Evolutionary conservation across 1,139 yeast species (phyloP).

Genomic region (Trichomonascaceae sp.): DNA sequence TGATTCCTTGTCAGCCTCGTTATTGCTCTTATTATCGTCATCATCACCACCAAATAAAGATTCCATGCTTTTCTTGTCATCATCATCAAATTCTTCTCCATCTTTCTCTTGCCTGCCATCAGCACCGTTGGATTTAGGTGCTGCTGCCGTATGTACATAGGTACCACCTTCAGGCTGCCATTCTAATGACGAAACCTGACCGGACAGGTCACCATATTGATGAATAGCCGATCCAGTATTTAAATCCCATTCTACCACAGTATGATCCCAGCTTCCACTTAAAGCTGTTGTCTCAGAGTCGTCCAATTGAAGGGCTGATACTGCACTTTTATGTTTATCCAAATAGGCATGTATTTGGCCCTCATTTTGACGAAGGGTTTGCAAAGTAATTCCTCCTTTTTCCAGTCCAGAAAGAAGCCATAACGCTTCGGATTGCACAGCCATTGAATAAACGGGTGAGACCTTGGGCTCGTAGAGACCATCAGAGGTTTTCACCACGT

Average conservation of each 20-base stretch:
- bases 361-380: constrained; percentile 76
- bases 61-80: constrained; percentile 62
- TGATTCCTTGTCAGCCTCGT: constrained; percentile 9
- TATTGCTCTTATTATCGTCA: constrained; percentile 36
- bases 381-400: constrained; percentile 81
- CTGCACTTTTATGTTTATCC: constrained; percentile 63
- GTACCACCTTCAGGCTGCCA: constrained; percentile 69
- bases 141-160: constrained; percentile 24
- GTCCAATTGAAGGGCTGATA: constrained; percentile 63
- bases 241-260: constrained; percentile 71
- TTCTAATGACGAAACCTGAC: constrained; percentile 74
- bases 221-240: constrained; percentile 56
- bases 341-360: constrained; percentile 79
- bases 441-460: constrained; percentile 85
- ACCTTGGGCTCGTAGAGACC: constrained; percentile 36
- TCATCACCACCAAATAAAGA: constrained; percentile 80
- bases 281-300: constrained; percentile 54
- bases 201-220: constrained; percentile 47
- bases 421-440: constrained; percentile 71
- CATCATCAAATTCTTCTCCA: constrained; percentile 24
- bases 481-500: constrained; percentile 39
- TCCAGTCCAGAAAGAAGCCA: constrained; percentile 83
- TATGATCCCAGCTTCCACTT: constrained; percentile 88
- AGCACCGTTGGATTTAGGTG: constrained; percentile 9
- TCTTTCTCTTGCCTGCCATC: constrained; percentile 20